Evolutionary conservation across 179 eudicot genomes (phyloP).

Genomic region (Gypsophila paniculata): DNA sequence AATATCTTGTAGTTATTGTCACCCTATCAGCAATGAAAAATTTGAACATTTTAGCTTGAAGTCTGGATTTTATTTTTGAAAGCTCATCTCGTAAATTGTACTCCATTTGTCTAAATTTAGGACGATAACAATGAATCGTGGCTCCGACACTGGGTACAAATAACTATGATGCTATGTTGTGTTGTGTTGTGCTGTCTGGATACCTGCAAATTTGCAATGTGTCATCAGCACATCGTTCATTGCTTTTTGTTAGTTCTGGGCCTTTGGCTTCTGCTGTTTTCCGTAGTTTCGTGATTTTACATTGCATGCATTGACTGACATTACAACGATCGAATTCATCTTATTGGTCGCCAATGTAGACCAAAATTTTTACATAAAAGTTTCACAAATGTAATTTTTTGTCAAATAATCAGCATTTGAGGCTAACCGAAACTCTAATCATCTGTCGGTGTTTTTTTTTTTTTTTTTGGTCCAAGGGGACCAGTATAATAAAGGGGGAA

Average conservation of each 20-base stretch:
- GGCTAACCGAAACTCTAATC: neutral
- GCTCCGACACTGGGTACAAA: no score
- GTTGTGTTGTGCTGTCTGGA: neutral
- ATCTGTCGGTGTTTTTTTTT: no score
- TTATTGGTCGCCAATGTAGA: constrained; percentile 13
- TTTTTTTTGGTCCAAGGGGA: no score
- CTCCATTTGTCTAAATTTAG: no score
- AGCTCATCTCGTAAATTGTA: no score
- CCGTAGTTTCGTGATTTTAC: constrained; percentile 10
- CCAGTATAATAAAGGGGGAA: no score
- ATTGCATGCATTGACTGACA: constrained; percentile 32
- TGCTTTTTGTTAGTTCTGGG: neutral
- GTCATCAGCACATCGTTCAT: neutral
- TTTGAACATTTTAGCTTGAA: no score
- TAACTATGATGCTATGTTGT: constrained; percentile 1
- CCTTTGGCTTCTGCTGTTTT: neutral
- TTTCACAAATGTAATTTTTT: no score
- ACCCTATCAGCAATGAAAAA: no score
- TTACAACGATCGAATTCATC: constrained; percentile 3
- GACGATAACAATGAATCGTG: no score
- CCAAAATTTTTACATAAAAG: neutral
- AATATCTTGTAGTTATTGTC: no score
- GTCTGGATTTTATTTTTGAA: no score
- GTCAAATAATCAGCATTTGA: neutral
- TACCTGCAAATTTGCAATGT: constrained; percentile 6